Percentiles rank a stretch among this genome's conserved stretches.
Evolutionary conservation across 164 flowering plant species (phyloP).

Genomic region (Sextonia rubra): DNA sequence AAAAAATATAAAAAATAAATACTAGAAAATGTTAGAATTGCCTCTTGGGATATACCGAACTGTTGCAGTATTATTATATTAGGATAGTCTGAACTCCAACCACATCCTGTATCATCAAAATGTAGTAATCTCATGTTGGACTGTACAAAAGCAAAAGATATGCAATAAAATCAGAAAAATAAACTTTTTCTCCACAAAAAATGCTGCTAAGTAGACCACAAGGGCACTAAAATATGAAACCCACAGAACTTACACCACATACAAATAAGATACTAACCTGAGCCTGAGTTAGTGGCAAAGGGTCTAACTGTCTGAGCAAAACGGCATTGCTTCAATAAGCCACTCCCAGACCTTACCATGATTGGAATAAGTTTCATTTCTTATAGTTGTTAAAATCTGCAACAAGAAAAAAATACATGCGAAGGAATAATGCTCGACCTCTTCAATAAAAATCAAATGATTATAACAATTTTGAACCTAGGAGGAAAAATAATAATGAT

Average conservation of each 20-base stretch:
- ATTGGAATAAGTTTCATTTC: slow-evolving; percentile 28
- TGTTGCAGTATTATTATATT: background rate
- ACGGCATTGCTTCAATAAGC: slow-evolving; percentile 6
- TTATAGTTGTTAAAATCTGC: background rate
- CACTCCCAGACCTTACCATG: slow-evolving; percentile 17
- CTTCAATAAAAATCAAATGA: too few relatives aligned
- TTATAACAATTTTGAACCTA: too few relatives aligned
- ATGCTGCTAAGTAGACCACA: background rate
- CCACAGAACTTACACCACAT: background rate
- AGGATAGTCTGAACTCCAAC: background rate
- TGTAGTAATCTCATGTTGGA: background rate
- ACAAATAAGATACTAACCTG: slow-evolving; percentile 17
- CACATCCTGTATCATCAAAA: background rate
- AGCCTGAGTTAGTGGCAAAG: slow-evolving; percentile 16
- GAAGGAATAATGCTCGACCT: too few relatives aligned
- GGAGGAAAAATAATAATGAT: too few relatives aligned
- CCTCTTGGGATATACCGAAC: too few relatives aligned
- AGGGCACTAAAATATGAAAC: background rate
- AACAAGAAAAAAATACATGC: background rate
- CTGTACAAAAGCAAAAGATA: background rate
- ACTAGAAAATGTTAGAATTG: too few relatives aligned
- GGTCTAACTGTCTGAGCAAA: slow-evolving; percentile 14
- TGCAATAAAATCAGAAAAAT: background rate
- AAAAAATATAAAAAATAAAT: too few relatives aligned
- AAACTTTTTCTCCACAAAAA: background rate